Evolutionary conservation across 768 basidiomycete species (phyloP).

Genomic region (Tricholoma saponaceum): DNA sequence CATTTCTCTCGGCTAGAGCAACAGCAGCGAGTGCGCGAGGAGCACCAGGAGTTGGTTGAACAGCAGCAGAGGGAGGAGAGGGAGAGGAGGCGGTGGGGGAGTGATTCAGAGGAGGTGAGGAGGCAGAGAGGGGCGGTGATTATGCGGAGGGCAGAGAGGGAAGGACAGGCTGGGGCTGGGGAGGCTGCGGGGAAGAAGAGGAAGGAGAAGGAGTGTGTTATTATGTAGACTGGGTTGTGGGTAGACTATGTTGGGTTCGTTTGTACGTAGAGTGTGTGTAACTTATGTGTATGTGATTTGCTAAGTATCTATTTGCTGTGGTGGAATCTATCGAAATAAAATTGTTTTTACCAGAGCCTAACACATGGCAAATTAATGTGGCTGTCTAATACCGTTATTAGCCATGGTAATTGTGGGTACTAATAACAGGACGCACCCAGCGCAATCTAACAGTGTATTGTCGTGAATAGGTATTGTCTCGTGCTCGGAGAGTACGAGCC

Average conservation of each 20-base stretch:
- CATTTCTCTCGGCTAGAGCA: background rate
- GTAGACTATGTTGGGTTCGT: background rate
- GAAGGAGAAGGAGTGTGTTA: background rate
- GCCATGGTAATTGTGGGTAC: too few relatives aligned
- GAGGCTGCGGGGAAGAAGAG: background rate
- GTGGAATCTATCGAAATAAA: too few relatives aligned
- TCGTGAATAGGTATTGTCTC: too few relatives aligned
- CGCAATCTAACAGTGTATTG: too few relatives aligned
- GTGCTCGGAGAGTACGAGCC: too few relatives aligned
- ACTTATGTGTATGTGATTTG: background rate
- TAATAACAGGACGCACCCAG: too few relatives aligned
- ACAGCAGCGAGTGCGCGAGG: background rate
- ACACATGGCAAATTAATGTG: too few relatives aligned
- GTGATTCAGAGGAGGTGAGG: background rate
- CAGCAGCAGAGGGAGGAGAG: background rate
- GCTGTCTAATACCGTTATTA: too few relatives aligned
- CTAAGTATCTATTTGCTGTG: background rate
- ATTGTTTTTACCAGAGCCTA: too few relatives aligned
- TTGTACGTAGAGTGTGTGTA: too few relatives aligned
- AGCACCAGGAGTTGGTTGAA: background rate
- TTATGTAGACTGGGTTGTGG: background rate
- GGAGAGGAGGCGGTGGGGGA: background rate
- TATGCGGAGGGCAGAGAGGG: background rate
- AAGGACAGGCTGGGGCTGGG: background rate
- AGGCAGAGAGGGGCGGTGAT: background rate